These are phyloP conservation scores for Inga leiocalycina DNA, from an alignment of 306 rosid genomes.

Conservation along the genomic window DNA sequence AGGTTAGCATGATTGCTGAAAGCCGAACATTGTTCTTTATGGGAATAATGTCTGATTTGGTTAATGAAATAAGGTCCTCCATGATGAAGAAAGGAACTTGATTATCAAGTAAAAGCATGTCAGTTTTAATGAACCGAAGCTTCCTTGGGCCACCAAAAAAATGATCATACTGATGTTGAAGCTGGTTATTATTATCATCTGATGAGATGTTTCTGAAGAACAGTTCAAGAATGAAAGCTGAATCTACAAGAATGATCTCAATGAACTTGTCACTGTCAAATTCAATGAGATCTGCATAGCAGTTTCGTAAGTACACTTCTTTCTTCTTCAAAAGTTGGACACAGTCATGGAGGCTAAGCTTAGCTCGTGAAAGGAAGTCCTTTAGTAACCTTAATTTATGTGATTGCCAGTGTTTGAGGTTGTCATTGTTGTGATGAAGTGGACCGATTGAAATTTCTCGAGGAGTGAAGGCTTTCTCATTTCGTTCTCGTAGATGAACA, in stretches of 20 bases:
- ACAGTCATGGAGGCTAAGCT: background rate
- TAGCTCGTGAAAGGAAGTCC: background rate
- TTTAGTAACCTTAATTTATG: background rate
- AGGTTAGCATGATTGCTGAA: slow-evolving; percentile 14
- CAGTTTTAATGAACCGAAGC: background rate
- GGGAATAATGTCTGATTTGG: background rate
- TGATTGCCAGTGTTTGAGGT: background rate
- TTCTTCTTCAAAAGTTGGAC: background rate
- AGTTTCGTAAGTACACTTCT: background rate
- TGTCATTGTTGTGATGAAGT: background rate
- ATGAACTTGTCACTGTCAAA: background rate
- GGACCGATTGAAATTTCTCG: slow-evolving; percentile 5
- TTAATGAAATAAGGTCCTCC: background rate
- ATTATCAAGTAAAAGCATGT: slow-evolving; percentile 7
- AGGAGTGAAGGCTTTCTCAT: slow-evolving; percentile 17
- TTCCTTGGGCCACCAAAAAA: background rate
- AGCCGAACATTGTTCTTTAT: background rate
- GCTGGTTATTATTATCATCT: background rate
- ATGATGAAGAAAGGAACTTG: slow-evolving; percentile 22
- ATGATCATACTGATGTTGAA: background rate
- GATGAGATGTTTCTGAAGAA: background rate
- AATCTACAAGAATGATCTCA: slow-evolving; percentile 15
- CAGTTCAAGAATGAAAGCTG: background rate
- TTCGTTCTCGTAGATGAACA: background rate
- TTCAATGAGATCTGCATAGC: background rate